These are phyloP conservation scores for Jackrogersella minutella DNA, from an alignment of 495 filamentous ascomycete species.

Conservation along the genomic window DNA sequence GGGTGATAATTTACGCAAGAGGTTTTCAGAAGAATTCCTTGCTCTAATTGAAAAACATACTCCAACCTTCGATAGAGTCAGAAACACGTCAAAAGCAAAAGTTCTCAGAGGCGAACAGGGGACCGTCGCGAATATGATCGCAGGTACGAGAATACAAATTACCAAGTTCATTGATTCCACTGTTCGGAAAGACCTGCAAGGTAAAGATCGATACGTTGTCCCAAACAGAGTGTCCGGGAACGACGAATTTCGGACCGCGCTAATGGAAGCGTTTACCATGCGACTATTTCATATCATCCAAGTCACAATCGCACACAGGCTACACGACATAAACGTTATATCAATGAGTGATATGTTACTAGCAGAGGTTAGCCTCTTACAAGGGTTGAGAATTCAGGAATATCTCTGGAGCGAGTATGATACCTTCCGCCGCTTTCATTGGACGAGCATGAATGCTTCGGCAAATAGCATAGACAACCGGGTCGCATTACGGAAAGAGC, in stretches of 20 bases:
- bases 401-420: slow-evolving; percentile 32
- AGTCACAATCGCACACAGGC: background rate
- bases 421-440: background rate
- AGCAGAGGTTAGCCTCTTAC: background rate
- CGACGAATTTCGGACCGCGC: background rate
- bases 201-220: background rate
- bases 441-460: background rate
- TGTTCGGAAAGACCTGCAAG: background rate
- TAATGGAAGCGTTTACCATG: slow-evolving; percentile 15
- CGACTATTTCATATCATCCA: slow-evolving; percentile 1
- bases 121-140: background rate
- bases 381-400: slow-evolving; percentile 21
- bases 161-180: background rate
- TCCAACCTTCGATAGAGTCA: background rate
- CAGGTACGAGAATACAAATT: background rate
- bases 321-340: background rate
- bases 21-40: background rate
- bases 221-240: background rate
- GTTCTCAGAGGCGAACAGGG: no score
- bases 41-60: background rate
- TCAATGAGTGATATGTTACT: background rate
- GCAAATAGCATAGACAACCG: background rate
- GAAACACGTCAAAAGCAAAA: background rate
- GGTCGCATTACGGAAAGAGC: background rate
- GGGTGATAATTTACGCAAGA: background rate